Evolutionary conservation across 2,329 filamentous ascomycete species (phyloP).

Genomic region (Pseudogymnoascus sp.): DNA sequence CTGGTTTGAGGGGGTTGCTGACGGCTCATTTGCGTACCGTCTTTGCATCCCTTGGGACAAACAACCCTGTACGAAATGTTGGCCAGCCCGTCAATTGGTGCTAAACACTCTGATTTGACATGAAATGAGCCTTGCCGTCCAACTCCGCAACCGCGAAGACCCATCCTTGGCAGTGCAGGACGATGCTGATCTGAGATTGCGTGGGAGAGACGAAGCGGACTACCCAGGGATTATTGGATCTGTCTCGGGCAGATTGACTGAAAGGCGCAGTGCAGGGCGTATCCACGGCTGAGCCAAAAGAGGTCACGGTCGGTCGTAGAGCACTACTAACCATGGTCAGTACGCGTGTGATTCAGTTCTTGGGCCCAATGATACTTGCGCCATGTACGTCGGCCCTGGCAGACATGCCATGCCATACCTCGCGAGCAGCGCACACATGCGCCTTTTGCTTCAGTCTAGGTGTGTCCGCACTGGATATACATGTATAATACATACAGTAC

Average conservation of each 20-base stretch:
- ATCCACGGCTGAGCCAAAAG: background rate
- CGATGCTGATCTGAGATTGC: background rate
- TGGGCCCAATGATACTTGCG: background rate
- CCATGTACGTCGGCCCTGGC: no score
- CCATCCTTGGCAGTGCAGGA: background rate
- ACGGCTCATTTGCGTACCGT: background rate
- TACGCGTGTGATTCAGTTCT: conserved; percentile 1
- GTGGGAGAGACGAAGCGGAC: conserved; percentile 5
- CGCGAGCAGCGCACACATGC: no score
- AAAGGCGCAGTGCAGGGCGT: background rate
- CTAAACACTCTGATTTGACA: background rate
- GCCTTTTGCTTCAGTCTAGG: no score
- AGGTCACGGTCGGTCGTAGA: background rate
- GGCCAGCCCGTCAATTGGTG: background rate
- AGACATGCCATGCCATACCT: no score
- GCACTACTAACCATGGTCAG: background rate
- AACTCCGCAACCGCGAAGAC: background rate
- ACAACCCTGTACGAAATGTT: background rate
- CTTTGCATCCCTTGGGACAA: background rate
- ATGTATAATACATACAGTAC: background rate
- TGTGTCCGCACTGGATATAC: no score
- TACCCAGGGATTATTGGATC: conserved; percentile 1
- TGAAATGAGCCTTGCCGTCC: background rate
- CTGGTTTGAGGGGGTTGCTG: background rate
- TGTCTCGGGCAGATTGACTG: conserved; percentile 6